phyloP scores from a whole-genome alignment of 345 rosid genomes.

The Combretum micranthum region DNA sequence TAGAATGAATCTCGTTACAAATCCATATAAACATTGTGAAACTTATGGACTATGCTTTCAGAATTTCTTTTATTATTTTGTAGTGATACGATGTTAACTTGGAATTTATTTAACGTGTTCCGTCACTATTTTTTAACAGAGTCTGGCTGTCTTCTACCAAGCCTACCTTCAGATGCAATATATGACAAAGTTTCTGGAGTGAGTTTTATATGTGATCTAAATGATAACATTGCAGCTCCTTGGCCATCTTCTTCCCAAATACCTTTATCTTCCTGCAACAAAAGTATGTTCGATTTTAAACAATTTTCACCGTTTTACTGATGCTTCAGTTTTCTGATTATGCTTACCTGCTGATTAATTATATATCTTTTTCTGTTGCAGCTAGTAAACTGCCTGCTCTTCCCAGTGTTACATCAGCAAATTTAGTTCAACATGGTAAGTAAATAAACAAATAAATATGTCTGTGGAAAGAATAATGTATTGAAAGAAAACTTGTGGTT shows the following conservation, averaged over 20 bases:
- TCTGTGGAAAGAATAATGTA: no score
- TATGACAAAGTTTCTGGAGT: slow-evolving; percentile 37
- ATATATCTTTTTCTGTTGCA: slow-evolving; percentile 15
- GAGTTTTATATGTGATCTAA: slow-evolving; percentile 57
- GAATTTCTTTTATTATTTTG: background rate
- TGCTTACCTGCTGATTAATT: background rate
- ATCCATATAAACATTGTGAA: no score
- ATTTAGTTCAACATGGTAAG: slow-evolving; percentile 26
- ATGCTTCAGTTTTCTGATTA: slow-evolving; percentile 1
- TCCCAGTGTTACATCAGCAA: slow-evolving; percentile 40
- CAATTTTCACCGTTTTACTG: background rate
- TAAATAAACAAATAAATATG: background rate
- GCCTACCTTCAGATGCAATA: slow-evolving; percentile 53
- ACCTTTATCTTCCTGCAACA: slow-evolving; percentile 37
- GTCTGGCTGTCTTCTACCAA: slow-evolving; percentile 56
- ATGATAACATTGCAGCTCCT: slow-evolving; percentile 52
- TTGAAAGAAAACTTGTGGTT: no score
- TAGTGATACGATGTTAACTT: background rate
- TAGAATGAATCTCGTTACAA: no score
- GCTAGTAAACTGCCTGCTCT: slow-evolving; percentile 47
- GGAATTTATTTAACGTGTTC: background rate
- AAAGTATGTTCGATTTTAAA: slow-evolving; percentile 25
- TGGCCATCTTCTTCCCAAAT: slow-evolving; percentile 37
- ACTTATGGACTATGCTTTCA: no score
- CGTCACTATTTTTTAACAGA: slow-evolving; percentile 13